Conservation (phyloP, 805 yeast genomes). For the Schwanniomyces pseudopolymorphus region DNA sequence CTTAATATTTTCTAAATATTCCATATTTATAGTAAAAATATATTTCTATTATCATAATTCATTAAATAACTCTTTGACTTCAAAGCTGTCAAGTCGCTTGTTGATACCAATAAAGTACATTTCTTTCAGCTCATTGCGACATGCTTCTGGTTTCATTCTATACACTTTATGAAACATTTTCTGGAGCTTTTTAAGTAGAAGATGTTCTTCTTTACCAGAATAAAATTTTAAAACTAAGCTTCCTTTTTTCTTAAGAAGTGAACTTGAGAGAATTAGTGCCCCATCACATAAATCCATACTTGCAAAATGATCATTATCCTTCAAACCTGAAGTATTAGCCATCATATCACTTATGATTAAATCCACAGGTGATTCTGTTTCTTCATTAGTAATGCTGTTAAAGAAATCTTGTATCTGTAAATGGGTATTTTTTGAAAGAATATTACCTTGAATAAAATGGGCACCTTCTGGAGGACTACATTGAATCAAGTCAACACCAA, state of each 20-base stretch:
- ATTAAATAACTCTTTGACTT: neutral
- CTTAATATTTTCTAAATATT: neutral
- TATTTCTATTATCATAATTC: neutral
- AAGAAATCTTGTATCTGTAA: slow-evolving; percentile 53
- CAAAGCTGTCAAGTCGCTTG: slow-evolving; percentile 31
- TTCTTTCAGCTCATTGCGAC: slow-evolving; percentile 78
- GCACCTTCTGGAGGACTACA: slow-evolving; percentile 39
- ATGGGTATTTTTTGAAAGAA: slow-evolving; percentile 51
- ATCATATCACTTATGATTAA: slow-evolving; percentile 78
- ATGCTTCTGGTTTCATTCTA: slow-evolving; percentile 78
- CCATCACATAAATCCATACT: slow-evolving; percentile 94
- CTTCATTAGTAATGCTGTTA: slow-evolving; percentile 20
- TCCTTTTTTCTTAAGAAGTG: slow-evolving; percentile 70
- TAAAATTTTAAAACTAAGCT: slow-evolving; percentile 78
- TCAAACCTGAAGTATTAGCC: slow-evolving; percentile 86
- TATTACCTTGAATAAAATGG: slow-evolving; percentile 40
- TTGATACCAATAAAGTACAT: slow-evolving; percentile 73
- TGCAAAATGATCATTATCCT: slow-evolving; percentile 74
- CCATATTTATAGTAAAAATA: neutral
- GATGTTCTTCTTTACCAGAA: slow-evolving; percentile 75
- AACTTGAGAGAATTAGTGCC: slow-evolving; percentile 73
- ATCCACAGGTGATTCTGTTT: slow-evolving; percentile 22
- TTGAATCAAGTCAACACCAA: slow-evolving; percentile 64
- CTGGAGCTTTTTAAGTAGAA: slow-evolving; percentile 58
- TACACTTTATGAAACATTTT: slow-evolving; percentile 61